A percentile compares a stretch with the other conserved stretches of the same genome.
Evolutionary conservation across 2,329 filamentous ascomycete genomes (phyloP).

Genomic region (Curvularia sp.): DNA sequence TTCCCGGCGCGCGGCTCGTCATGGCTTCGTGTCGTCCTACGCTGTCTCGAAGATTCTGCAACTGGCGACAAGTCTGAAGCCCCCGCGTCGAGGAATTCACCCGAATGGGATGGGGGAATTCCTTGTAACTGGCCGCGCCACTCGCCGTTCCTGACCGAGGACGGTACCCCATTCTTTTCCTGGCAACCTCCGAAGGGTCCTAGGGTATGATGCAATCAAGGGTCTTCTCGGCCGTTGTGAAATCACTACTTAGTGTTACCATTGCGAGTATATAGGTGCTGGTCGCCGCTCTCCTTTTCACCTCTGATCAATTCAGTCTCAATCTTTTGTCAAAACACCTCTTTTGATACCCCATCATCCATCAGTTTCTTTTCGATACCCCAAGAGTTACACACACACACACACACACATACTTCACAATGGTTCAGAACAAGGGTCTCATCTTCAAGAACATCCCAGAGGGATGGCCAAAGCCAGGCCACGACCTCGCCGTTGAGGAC

Average conservation of each 20-base stretch:
- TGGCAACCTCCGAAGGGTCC: background rate
- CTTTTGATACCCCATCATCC: background rate
- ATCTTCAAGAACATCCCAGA: slow-evolving; percentile 74
- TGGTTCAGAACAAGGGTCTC: slow-evolving; percentile 74
- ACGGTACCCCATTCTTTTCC: background rate
- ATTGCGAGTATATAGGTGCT: slow-evolving; percentile 21
- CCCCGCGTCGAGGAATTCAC: slow-evolving; percentile 8
- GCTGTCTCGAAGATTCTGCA: slow-evolving; percentile 18
- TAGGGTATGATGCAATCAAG: slow-evolving; percentile 25
- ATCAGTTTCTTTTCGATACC: background rate
- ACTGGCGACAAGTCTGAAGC: slow-evolving; percentile 6
- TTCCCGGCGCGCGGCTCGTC: slow-evolving; percentile 27
- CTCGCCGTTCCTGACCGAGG: slow-evolving; percentile 23
- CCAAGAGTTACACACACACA: slow-evolving; percentile 4
- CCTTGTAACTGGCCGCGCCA: slow-evolving; percentile 1
- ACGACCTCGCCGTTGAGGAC: slow-evolving; percentile 73
- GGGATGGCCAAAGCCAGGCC: slow-evolving; percentile 71
- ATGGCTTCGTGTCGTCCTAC: slow-evolving; percentile 21
- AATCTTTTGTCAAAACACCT: slow-evolving; percentile 11
- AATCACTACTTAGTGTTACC: slow-evolving; percentile 8
- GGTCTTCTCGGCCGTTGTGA: slow-evolving; percentile 14
- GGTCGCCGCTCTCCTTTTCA: slow-evolving; percentile 2
- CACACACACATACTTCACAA: slow-evolving; percentile 35
- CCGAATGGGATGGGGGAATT: slow-evolving; percentile 1
- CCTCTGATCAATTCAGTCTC: background rate